phyloP scores from a whole-genome alignment of 805 yeast genomes.

The Wickerhamia fluorescens region DNA sequence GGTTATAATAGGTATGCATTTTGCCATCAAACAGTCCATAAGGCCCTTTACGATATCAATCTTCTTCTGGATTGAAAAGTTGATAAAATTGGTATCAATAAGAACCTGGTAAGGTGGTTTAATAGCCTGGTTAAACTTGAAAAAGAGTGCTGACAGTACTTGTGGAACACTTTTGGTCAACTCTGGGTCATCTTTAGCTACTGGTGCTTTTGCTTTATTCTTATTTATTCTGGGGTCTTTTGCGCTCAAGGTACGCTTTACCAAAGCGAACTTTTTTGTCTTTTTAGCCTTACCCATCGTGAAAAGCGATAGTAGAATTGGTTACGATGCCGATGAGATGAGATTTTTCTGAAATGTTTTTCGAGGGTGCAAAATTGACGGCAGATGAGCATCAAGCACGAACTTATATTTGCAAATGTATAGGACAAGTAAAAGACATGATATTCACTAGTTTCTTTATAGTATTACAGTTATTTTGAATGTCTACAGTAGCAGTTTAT shows the following conservation, averaged over 20 bases:
- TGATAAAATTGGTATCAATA: slow-evolving; percentile 94
- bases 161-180: slow-evolving; percentile 57
- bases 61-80: slow-evolving; percentile 93
- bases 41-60: slow-evolving; percentile 91
- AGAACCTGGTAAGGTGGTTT: slow-evolving; percentile 98
- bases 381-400: too few species aligned
- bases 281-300: slow-evolving; percentile 94
- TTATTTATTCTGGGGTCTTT: slow-evolving; percentile 57
- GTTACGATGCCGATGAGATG: slow-evolving; percentile 6
- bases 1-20: slow-evolving; percentile 91
- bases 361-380: neutral
- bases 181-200: slow-evolving; percentile 60
- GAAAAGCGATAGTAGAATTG: neutral
- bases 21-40: slow-evolving; percentile 93
- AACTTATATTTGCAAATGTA: too few species aligned
- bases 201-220: slow-evolving; percentile 23
- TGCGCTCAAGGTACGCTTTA: slow-evolving; percentile 71
- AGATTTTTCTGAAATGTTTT: neutral
- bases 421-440: too few species aligned
- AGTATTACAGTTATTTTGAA: too few species aligned
- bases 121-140: slow-evolving; percentile 88
- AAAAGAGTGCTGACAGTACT: slow-evolving; percentile 90
- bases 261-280: slow-evolving; percentile 93
- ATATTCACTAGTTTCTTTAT: too few species aligned
- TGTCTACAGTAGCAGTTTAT: too few species aligned